These are phyloP conservation scores for Botrytis elliptica DNA, from an alignment of 2,329 filamentous ascomycete genomes.

Conservation along the genomic window DNA sequence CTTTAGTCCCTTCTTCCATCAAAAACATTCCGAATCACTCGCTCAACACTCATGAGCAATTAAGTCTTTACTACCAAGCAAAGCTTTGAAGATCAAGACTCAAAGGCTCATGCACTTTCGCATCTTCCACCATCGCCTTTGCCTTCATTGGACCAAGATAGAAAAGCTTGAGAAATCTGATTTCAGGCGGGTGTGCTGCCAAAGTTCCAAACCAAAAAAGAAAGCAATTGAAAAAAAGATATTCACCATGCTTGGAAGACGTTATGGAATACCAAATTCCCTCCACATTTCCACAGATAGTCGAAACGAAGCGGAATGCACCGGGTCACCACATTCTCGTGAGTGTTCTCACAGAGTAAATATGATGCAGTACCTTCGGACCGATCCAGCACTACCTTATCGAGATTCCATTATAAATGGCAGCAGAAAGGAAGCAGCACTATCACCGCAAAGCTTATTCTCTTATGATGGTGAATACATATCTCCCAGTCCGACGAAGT, in stretches of 20 bases:
- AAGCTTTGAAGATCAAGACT: not conserved
- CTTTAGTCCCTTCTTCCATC: not conserved
- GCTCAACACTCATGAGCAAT: not conserved
- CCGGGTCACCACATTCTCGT: no score
- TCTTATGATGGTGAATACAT: not conserved
- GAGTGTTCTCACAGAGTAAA: no score
- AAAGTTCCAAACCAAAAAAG: not conserved
- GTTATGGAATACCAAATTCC: not conserved
- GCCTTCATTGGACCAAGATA: slow-evolving; percentile 6
- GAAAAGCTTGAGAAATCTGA: not conserved
- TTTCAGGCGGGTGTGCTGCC: not conserved
- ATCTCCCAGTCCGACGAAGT: not conserved
- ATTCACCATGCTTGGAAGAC: not conserved
- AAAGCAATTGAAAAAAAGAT: not conserved
- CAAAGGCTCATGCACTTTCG: slow-evolving; percentile 2
- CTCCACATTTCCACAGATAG: not conserved
- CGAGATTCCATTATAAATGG: not conserved
- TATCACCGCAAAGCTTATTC: not conserved
- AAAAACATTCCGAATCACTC: not conserved
- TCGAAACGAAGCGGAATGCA: no score
- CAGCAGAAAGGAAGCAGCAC: not conserved
- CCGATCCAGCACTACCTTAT: not conserved
- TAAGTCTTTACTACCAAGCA: not conserved
- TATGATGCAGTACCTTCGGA: no score
- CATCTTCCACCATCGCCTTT: not conserved